A percentile compares a stretch with the other conserved stretches of the same genome.
Conservation (phyloP, 768 basidiomycete genomes). For the Suillus plorans region DNA sequence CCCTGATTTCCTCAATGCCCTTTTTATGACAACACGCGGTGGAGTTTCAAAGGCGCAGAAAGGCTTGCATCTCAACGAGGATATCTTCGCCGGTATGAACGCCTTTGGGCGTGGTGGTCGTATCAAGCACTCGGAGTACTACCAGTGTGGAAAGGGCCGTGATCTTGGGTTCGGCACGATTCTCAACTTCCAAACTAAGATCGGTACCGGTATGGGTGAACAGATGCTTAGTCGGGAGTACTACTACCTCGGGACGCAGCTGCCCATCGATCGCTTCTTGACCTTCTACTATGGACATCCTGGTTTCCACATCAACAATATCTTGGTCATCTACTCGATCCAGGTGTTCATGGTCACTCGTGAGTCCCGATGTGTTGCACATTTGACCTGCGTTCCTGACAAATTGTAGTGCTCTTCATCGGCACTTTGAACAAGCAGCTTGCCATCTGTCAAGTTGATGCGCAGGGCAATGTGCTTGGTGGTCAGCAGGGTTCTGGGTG, state of each 20-base stretch:
- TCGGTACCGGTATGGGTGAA: constrained; percentile 99
- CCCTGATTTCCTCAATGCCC: constrained; percentile 97
- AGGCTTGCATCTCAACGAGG: constrained; percentile 96
- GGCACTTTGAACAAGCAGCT: constrained; percentile 96
- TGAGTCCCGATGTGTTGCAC: constrained; percentile 41
- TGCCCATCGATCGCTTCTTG: constrained; percentile 97
- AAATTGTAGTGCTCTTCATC: constrained; percentile 75
- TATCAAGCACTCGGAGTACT: constrained; percentile 99
- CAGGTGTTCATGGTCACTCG: constrained; percentile 96
- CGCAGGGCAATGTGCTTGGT: constrained; percentile 71
- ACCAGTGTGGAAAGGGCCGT: constrained; percentile 98
- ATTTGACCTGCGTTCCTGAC: constrained; percentile 9
- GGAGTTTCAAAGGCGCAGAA: constrained; percentile 99
- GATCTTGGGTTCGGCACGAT: constrained; percentile 99
- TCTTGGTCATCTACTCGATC: constrained; percentile 96
- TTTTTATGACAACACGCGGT: constrained; percentile 98
- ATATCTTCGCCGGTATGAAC: constrained; percentile 99
- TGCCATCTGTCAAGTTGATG: constrained; percentile 83
- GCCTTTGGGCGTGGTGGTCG: constrained; percentile 97
- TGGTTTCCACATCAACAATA: constrained; percentile 99
- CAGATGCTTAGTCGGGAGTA: constrained; percentile 99
- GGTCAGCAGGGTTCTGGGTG: constrained; percentile 80
- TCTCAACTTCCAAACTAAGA: constrained; percentile 99
- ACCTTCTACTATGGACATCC: constrained; percentile 99
- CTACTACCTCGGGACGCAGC: constrained; percentile 97